Conservation (phyloP, 2,329 filamentous ascomycete species). For the Xylaria arbuscula region DNA sequence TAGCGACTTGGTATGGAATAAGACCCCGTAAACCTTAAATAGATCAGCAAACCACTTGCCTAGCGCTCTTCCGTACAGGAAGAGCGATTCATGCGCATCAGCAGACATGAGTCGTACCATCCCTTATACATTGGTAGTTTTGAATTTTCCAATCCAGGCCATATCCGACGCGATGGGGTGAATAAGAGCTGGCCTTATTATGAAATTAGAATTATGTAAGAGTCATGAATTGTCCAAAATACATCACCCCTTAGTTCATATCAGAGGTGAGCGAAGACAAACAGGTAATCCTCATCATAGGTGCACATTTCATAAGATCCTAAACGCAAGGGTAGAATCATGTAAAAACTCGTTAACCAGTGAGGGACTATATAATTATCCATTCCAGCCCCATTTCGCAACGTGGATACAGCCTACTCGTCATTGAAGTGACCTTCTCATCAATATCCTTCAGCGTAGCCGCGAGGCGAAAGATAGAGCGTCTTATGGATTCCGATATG, state of each 20-base stretch:
- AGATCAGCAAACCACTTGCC: constrained; percentile 28
- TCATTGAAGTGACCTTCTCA: too few species aligned
- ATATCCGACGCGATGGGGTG: constrained; percentile 27
- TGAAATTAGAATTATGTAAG: not conserved
- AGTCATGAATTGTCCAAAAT: not conserved
- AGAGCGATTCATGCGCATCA: constrained; percentile 27
- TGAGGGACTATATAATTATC: too few species aligned
- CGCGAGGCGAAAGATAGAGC: too few species aligned
- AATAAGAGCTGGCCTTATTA: constrained; percentile 11
- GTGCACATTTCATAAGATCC: not conserved
- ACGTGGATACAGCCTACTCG: too few species aligned
- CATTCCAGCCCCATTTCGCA: too few species aligned
- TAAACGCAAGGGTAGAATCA: not conserved
- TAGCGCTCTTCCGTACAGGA: constrained; percentile 29
- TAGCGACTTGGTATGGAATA: constrained; percentile 21
- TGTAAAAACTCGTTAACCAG: not conserved
- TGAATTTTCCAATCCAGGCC: constrained; percentile 21
- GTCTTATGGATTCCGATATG: too few species aligned
- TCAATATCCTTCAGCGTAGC: too few species aligned
- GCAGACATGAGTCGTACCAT: constrained; percentile 20
- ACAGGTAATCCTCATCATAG: not conserved
- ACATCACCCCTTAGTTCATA: not conserved
- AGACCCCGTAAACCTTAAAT: not conserved
- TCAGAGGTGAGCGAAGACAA: not conserved
- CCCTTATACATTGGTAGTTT: constrained; percentile 24